Evolutionary conservation across 2,329 filamentous ascomycete species (phyloP).

Genomic region (Aspergillus sp.): DNA sequence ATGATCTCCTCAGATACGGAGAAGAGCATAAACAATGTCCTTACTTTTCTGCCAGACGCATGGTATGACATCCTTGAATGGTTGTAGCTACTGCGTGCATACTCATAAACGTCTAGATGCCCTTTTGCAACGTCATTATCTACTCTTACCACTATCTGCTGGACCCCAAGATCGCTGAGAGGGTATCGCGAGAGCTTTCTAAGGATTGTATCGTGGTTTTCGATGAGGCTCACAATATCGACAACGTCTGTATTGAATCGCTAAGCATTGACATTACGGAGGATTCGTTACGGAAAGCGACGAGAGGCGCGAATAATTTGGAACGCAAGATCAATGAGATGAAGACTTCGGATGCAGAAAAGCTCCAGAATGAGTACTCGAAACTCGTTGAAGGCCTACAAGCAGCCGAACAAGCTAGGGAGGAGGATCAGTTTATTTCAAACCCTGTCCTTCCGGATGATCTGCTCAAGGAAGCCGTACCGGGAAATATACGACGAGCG

Average conservation of each 20-base stretch:
- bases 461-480: conserved; percentile 90
- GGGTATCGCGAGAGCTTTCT: conserved; percentile 91
- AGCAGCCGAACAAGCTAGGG: conserved; percentile 82
- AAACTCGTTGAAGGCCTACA: conserved; percentile 91
- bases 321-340: conserved; percentile 91
- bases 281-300: conserved; percentile 87
- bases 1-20: conserved; percentile 83
- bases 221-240: conserved; percentile 98
- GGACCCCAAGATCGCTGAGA: conserved; percentile 95
- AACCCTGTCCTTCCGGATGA: conserved; percentile 94
- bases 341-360: conserved; percentile 92
- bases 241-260: conserved; percentile 98
- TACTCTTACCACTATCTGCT: conserved; percentile 99
- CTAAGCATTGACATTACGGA: conserved; percentile 96
- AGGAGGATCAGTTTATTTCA: conserved; percentile 95
- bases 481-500: conserved; percentile 91
- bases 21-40: conserved; percentile 96
- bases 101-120: conserved; percentile 66
- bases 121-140: conserved; percentile 98
- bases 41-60: conserved; percentile 91
- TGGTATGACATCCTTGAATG: conserved; percentile 59
- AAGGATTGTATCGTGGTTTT: conserved; percentile 99
- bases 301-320: conserved; percentile 84
- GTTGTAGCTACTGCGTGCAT: too few relatives aligned
- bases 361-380: conserved; percentile 91